Evolutionary conservation across 129 eudicot species (phyloP), one percentile per base, ranked within the genome.

Genomic region (Chrysanthemum seticuspe): DNA sequence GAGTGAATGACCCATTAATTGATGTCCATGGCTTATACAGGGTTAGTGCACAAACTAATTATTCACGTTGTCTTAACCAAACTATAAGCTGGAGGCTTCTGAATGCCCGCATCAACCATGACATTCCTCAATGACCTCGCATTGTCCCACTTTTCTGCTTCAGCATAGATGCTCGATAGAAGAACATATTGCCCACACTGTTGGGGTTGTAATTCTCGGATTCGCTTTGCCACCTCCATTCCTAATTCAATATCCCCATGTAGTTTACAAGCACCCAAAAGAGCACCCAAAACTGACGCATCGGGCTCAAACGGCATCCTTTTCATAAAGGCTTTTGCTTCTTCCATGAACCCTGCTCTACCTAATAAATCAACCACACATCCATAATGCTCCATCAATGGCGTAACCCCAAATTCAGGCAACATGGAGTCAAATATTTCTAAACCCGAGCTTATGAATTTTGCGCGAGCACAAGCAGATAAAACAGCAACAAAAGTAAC

Each of bases 321-420:
- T 47, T 13, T 71, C 16, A 89, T 81, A 52, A 85, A 85, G 10
- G 82, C 85, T 14, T 81, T 77, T 40, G 98, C 96, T 83, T 92
- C 98, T 57, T 0, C 56, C 68, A 89, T 56, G 31, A 85, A 79
- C 67, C 98, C 98, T 3, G 94, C 87, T 83, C 91, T 83, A 25
- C 95, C 90, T 52, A 89, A 65, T 19, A 92, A 71, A 84, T 89
- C 98, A 77, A 92, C 92, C 69, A 89, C 89, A 80, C 96, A 89
- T 19, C 96, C 95, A n/a, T 92, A 89, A 68, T 92, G 96, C 77
- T 89, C 91, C 98, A 92, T 92, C 61, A 47, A 56, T 14, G 91
- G 95, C 61, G 72, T 77, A 66, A 89, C 59, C 10, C 78, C 76
- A 65, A 59, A 92, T 34, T 71, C 66, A 55, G 54, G 59, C 16